A percentile compares a stretch with the other conserved stretches of the same genome.
Evolutionary conservation across 2,329 filamentous ascomycete species (phyloP).

Genomic region (Coniosporium tulheliwenetii): DNA sequence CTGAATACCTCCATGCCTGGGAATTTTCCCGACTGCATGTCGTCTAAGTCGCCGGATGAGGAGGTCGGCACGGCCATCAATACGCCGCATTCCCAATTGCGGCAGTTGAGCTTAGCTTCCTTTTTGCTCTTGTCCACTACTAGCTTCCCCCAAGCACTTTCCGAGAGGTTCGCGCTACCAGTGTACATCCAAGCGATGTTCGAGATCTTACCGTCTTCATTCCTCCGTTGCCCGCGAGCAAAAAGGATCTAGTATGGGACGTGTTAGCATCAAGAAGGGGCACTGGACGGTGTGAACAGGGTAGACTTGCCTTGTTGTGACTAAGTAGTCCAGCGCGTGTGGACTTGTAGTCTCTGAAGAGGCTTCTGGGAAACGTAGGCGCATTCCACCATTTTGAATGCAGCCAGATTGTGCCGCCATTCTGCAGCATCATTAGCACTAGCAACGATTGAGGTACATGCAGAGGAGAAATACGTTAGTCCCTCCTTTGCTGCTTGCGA

Average conservation of each 20-base stretch:
- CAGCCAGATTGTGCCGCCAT: conserved; percentile 72
- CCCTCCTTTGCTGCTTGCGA: conserved; percentile 18
- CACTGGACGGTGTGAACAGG: conserved; percentile 4
- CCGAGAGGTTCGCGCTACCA: conserved; percentile 82
- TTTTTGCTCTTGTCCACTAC: conserved; percentile 53
- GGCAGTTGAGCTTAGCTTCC: conserved; percentile 59
- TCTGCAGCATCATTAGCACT: conserved; percentile 4
- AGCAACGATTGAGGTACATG: no score
- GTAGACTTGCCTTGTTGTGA: conserved; percentile 58
- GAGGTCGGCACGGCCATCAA: conserved; percentile 42
- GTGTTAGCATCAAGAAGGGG: background rate
- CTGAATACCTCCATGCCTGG: conserved; percentile 35
- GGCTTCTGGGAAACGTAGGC: conserved; percentile 50
- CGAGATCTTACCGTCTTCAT: no score
- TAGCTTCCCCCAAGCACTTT: conserved; percentile 83
- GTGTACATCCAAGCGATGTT: conserved; percentile 60
- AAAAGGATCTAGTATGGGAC: conserved; percentile 14
- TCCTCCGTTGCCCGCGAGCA: conserved; percentile 26
- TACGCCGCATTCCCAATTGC: conserved; percentile 95
- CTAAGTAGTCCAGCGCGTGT: conserved; percentile 57
- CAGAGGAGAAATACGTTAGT: background rate
- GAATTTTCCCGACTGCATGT: conserved; percentile 6
- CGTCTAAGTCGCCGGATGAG: conserved; percentile 4
- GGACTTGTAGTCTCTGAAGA: conserved; percentile 64
- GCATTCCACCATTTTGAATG: conserved; percentile 56